A percentile compares a stretch with the other conserved stretches of the same genome.
Conservation (phyloP, 768 basidiomycete genomes). For the Mycena vulgaris region DNA sequence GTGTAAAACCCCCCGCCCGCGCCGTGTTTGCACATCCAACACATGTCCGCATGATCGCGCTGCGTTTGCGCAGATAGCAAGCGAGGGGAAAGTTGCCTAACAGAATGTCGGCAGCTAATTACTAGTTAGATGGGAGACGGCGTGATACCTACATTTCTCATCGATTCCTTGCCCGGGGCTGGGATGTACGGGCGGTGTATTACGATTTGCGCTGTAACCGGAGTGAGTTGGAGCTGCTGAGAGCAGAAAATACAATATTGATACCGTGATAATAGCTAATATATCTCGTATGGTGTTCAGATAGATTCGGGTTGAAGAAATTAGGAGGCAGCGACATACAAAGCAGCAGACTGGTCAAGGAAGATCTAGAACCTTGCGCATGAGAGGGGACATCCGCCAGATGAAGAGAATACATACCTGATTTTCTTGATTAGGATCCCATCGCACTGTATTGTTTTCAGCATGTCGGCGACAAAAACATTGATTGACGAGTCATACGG, state of each 20-base stretch:
- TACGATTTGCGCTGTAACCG: constrained; percentile 24
- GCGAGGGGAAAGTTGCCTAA: constrained; percentile 51
- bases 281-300: constrained; percentile 9
- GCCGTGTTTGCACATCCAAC: constrained; percentile 55
- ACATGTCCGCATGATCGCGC: constrained; percentile 58
- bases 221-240: background rate
- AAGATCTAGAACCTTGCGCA: constrained; percentile 13
- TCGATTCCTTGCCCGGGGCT: too few relatives aligned
- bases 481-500: background rate
- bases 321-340: background rate
- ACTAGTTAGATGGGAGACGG: background rate
- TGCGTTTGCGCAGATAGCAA: background rate
- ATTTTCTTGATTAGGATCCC: constrained; percentile 32
- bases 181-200: constrained; percentile 33
- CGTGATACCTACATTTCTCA: background rate
- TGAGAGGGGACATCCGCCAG: background rate
- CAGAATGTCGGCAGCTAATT: constrained; percentile 46
- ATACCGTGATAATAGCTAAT: constrained; percentile 35
- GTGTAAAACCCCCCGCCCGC: constrained; percentile 36
- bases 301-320: background rate
- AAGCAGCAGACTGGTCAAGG: constrained; percentile 33
- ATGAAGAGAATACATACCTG: background rate
- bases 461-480: background rate
- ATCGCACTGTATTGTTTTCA: constrained; percentile 19
- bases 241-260: background rate